Evolutionary conservation across 106 monocot species (phyloP), one percentile per base, ranked within the genome.

Genomic region (Allium sativum): DNA sequence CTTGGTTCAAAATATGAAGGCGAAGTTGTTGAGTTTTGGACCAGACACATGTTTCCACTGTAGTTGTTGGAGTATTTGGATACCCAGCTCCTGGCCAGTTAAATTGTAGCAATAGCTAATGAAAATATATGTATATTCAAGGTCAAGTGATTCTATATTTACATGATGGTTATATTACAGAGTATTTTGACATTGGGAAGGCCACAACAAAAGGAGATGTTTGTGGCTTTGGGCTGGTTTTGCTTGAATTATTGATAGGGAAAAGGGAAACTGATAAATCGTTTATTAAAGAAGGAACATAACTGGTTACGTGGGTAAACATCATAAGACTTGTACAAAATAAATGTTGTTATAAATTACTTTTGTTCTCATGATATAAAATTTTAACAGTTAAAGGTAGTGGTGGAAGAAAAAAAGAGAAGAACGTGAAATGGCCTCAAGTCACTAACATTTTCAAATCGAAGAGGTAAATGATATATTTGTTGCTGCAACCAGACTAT

Each of bases 171-270:
- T 1, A 20, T 57, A 47, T 15, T 15, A 15, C 79, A 91, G 91
- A 92, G 46, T 92, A 87, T 67, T 92, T 92, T 48, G 91, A 92
- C 19, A 92, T 86, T 1, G 91, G 91, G 11, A 86, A 72, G 72
- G 91, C 86, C 9, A 92, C 91, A 9, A 83, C 81, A 51, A 87
- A 87, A 55, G 86, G 91, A 11, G 91, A 92, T 67, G 83, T 92
- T 15, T 92, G 87, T 66, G 87, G 91, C 68, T 92, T 78, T 53
- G 91, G 91, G 14, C 86, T 92, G 7, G 83, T 92, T 20, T 53
- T 92, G 78, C 83, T 92, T 31, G 86, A 92, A 61, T 78, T 92
- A 31, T 72, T 92, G 18, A 92, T 86, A 0, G 91, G 91, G n/a
- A 86, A 76, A n/a, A 72, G 83, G 44, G 86, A 86, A 21, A 86